Conservation (phyloP, 441 rosid genomes). For the Biscutella auriculata region DNA sequence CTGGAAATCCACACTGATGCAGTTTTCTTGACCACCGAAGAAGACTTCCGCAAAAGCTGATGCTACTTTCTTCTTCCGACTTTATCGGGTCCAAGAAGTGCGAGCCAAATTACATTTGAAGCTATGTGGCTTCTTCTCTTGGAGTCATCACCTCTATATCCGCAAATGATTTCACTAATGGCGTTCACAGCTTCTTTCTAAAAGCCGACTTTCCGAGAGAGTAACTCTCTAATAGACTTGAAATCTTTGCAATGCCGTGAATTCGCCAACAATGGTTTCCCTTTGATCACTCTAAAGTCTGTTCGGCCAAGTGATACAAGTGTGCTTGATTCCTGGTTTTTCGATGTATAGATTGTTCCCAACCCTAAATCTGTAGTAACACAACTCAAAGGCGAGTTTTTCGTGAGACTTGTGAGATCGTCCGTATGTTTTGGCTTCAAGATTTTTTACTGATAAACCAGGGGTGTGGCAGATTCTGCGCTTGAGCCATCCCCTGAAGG, state of each 20-base stretch:
- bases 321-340: slow-evolving; percentile 25
- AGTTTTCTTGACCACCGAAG: slow-evolving; percentile 30
- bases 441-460: slow-evolving; percentile 18
- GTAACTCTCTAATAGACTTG: slow-evolving; percentile 39
- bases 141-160: slow-evolving; percentile 23
- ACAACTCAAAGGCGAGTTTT: slow-evolving; percentile 30
- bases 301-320: slow-evolving; percentile 10
- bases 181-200: slow-evolving; percentile 53
- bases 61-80: slow-evolving; percentile 57
- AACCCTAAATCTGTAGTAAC: slow-evolving; percentile 59
- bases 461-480: slow-evolving; percentile 9
- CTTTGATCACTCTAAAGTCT: slow-evolving; percentile 19
- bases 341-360: slow-evolving; percentile 38
- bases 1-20: slow-evolving; percentile 44
- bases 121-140: slow-evolving; percentile 24
- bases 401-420: slow-evolving; percentile 17
- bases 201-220: slow-evolving; percentile 44
- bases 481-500: background rate
- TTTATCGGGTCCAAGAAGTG: slow-evolving; percentile 69
- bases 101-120: slow-evolving; percentile 41
- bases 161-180: slow-evolving; percentile 29
- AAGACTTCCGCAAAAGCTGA: slow-evolving; percentile 50
- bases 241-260: slow-evolving; percentile 28
- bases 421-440: slow-evolving; percentile 20
- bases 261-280: slow-evolving; percentile 19